Percentiles rank a stretch among this genome's conserved stretches.
These are phyloP conservation scores for Phymatotrichopsis omnivora DNA, from an alignment of 2,329 filamentous ascomycete genomes.

Conservation along the genomic window DNA sequence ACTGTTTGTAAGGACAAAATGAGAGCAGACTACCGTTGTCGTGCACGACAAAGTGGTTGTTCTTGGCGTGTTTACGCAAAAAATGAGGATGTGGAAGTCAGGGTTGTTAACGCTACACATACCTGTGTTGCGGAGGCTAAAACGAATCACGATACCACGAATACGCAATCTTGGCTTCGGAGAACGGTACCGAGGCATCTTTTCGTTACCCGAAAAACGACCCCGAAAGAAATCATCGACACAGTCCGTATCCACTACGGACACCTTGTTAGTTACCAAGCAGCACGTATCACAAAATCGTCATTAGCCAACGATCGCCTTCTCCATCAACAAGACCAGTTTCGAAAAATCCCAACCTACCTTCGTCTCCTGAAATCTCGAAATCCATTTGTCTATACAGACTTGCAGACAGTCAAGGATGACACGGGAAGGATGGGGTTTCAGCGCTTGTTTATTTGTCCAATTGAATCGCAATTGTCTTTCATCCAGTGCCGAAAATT, in stretches of 20 bases:
- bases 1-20: conserved; percentile 12
- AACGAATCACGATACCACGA: background rate
- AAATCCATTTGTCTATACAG: conserved; percentile 1
- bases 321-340: background rate
- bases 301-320: conserved; percentile 1
- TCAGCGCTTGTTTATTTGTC: background rate
- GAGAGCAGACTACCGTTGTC: conserved; percentile 16
- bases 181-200: background rate
- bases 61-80: conserved; percentile 17
- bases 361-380: conserved; percentile 5
- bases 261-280: conserved; percentile 15
- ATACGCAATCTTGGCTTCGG: conserved; percentile 1
- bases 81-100: conserved; percentile 12
- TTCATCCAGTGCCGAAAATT: conserved; percentile 3
- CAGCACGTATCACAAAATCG: conserved; percentile 12
- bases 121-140: background rate
- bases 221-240: background rate
- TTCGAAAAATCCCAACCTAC: conserved; percentile 10
- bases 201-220: conserved; percentile 7
- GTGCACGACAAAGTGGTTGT: conserved; percentile 19
- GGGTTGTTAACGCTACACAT: background rate
- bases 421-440: background rate
- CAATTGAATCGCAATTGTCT: background rate
- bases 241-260: conserved; percentile 2
- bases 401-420: background rate